Conservation (phyloP, 345 rosid species). For the Heritiera fomes region DNA sequence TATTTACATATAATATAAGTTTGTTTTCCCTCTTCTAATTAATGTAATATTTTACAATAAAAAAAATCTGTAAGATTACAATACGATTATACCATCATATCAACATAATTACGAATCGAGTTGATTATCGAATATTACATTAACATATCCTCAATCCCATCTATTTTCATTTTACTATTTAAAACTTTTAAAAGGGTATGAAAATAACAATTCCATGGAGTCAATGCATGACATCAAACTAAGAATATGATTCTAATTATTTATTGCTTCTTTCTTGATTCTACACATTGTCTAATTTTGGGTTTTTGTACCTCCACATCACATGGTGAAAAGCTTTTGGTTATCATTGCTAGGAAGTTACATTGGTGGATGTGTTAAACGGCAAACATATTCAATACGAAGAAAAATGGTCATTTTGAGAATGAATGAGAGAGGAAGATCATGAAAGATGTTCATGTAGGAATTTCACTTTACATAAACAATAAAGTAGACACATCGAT, state of each 20-base stretch:
- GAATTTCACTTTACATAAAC: background rate
- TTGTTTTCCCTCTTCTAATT: too few species aligned
- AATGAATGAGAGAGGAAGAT: background rate
- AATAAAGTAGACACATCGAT: background rate
- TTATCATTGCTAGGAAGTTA: constrained; percentile 2
- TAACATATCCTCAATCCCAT: too few species aligned
- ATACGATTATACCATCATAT: too few species aligned
- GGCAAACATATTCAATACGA: background rate
- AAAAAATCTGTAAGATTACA: too few species aligned
- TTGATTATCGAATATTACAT: too few species aligned
- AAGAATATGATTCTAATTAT: background rate
- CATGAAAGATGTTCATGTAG: background rate
- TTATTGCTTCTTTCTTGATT: background rate
- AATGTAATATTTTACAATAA: too few species aligned
- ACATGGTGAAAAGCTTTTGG: constrained; percentile 18
- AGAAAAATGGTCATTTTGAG: background rate
- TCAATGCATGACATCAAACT: background rate
- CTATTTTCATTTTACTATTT: too few species aligned
- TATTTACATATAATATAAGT: too few species aligned
- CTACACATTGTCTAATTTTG: background rate
- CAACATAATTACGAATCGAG: too few species aligned
- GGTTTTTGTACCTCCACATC: constrained; percentile 6
- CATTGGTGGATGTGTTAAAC: background rate
- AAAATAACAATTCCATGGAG: background rate
- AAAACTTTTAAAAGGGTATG: background rate